A percentile compares a stretch with the other conserved stretches of the same genome.
These are phyloP conservation scores for Eucalyptus virginea DNA, from an alignment of 345 rosid genomes.

Conservation along the genomic window DNA sequence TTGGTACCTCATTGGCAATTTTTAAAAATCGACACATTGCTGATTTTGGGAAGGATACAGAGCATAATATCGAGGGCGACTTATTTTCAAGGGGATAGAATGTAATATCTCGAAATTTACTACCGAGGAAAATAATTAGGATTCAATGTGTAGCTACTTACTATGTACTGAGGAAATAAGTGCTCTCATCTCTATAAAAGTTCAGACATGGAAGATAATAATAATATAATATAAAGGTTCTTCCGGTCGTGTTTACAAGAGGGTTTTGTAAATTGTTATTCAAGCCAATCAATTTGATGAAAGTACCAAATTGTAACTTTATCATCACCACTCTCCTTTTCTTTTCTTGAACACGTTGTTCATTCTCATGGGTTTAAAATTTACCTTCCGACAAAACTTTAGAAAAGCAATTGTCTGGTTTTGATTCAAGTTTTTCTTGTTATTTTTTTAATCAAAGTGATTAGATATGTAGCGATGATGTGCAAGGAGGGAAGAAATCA, in stretches of 20 bases:
- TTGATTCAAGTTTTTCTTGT: background rate
- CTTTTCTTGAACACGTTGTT: background rate
- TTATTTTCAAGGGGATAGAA: too few relatives aligned
- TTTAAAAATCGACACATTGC: too few relatives aligned
- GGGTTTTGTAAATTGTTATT: background rate
- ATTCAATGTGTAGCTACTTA: background rate
- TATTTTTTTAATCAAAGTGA: background rate
- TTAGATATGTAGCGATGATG: background rate
- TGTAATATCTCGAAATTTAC: background rate
- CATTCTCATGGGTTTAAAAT: background rate
- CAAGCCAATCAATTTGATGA: too few relatives aligned
- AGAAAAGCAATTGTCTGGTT: background rate
- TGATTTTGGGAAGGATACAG: background rate
- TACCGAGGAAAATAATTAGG: background rate
- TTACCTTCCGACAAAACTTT: background rate
- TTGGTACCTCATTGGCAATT: background rate
- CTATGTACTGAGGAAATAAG: background rate
- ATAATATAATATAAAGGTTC: background rate
- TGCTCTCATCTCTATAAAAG: background rate
- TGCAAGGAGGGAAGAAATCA: background rate
- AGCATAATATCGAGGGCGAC: background rate
- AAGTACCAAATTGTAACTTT: background rate
- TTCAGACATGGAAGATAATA: background rate
- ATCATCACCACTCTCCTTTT: background rate
- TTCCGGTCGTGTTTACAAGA: background rate